Evolutionary conservation across 805 yeast genomes (phyloP).

Genomic region (Metschnikowia santaceciliae): DNA sequence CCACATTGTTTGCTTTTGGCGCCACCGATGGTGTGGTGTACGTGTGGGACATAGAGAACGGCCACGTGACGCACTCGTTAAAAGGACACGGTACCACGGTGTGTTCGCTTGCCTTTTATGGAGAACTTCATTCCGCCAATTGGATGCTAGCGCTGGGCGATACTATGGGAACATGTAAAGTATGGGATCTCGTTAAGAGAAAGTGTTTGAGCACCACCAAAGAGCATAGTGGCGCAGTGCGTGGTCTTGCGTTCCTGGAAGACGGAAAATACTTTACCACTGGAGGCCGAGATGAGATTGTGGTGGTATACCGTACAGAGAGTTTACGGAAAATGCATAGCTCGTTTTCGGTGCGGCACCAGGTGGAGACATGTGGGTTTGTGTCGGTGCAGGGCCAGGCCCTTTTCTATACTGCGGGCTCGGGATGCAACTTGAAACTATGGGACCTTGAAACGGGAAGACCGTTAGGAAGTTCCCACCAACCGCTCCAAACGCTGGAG

Average conservation of each 20-base stretch:
- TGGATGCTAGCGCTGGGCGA: slow-evolving; percentile 82
- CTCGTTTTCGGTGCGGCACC: slow-evolving; percentile 71
- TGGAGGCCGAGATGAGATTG: slow-evolving; percentile 88
- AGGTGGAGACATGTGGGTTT: slow-evolving; percentile 69
- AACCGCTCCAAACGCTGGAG: slow-evolving; percentile 59
- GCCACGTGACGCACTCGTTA: slow-evolving; percentile 81
- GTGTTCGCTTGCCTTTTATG: slow-evolving; percentile 69
- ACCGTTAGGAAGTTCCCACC: slow-evolving; percentile 40
- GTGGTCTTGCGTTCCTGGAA: slow-evolving; percentile 67
- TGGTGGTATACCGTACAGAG: slow-evolving; percentile 53
- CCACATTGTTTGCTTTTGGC: slow-evolving; percentile 87
- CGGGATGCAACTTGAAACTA: slow-evolving; percentile 60
- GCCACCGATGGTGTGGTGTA: slow-evolving; percentile 90
- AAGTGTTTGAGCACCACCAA: slow-evolving; percentile 57
- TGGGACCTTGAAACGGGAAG: slow-evolving; percentile 55
- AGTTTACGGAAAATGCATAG: slow-evolving; percentile 49
- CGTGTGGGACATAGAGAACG: slow-evolving; percentile 89
- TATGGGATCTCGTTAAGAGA: slow-evolving; percentile 70
- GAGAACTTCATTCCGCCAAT: slow-evolving; percentile 56
- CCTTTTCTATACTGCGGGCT: slow-evolving; percentile 72
- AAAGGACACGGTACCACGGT: slow-evolving; percentile 92
- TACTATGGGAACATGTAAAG: slow-evolving; percentile 51
- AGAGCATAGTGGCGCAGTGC: slow-evolving; percentile 81
- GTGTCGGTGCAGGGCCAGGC: slow-evolving; percentile 26
- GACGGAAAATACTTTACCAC: slow-evolving; percentile 57